Base-by-base conservation (phyloP, 148 eudicot genomes). In the Nyssa sinensis region DNA sequence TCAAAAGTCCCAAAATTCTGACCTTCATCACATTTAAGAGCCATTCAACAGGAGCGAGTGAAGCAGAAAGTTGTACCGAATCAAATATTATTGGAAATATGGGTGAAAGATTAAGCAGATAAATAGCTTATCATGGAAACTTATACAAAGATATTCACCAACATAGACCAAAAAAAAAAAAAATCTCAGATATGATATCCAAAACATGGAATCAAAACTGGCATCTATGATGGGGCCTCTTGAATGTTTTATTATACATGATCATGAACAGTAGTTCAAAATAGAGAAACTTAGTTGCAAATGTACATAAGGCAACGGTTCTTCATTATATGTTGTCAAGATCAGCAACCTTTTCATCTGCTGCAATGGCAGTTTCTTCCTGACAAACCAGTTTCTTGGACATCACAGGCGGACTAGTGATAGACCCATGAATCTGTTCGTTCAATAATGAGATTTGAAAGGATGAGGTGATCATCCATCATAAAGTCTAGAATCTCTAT, bases 401-500 rank as follows among this genome's bases (percentile, higher is more conserved):
- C 72, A 70, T 62, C 71, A 60, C 71, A 51, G 83, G 83, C 29
- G 75, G 75, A 32, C 65, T 77, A 51, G 69, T 55, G 11, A 69
- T 62, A 58, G 82, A 61, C 60, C 78, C 84, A 61, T 81, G 85
- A 73, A 61, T 81, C 92, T 88, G 85, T 76, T 66, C 72, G 69
- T 60, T 57, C 27, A 58, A 41, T 30, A 65, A 28, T 16, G 31
- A 53, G 59, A 49, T 23, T 74, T 14, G 47, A 1, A 32, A 64
- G 44, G 32, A 64, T 5, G 27, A 32, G 23, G 32, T 30, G 17
- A n/a, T 0, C 13, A 39, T 29, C 39, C 27, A 27, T 13, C 31
- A 39, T 64, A 35, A 55, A 1, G 59, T 55, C 25, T 55, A n/a
- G 24, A 55, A 21, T 55, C 59, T 55, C 59, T 24, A n/a, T 55